These are phyloP conservation scores for Phyllosticta capitalensis DNA, from an alignment of 2,329 filamentous ascomycete genomes.

Conservation along the genomic window DNA sequence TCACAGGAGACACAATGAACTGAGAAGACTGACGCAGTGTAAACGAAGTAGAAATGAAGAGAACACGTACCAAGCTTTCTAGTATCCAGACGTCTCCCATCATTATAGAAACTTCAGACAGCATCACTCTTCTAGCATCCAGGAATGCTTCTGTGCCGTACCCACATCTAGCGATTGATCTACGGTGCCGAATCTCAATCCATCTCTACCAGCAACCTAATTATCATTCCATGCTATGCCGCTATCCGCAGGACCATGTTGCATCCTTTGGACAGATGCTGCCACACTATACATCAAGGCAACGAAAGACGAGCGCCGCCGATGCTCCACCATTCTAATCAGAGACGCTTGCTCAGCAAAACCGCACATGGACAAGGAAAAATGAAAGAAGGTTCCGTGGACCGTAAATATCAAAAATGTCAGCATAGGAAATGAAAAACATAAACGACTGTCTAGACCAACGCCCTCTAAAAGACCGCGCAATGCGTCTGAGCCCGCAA, in stretches of 20 bases:
- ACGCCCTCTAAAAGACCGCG: background rate
- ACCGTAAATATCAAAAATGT: background rate
- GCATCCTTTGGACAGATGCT: background rate
- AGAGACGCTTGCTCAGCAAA: background rate
- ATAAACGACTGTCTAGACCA: background rate
- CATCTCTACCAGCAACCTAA: background rate
- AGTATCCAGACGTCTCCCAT: too few relatives aligned
- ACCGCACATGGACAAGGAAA: background rate
- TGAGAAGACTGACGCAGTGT: too few relatives aligned
- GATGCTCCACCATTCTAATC: background rate
- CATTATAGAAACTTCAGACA: too few relatives aligned
- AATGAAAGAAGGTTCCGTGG: background rate
- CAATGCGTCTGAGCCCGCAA: constrained; percentile 24
- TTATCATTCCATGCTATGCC: background rate
- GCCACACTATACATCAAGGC: background rate
- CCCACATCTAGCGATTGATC: background rate
- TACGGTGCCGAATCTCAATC: background rate
- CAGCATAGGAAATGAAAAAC: background rate
- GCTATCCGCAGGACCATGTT: background rate
- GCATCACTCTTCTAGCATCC: background rate
- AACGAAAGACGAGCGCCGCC: background rate
- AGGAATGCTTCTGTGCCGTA: background rate
- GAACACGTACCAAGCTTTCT: too few relatives aligned
- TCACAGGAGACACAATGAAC: too few relatives aligned
- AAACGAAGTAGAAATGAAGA: too few relatives aligned